A percentile compares a stretch with the other conserved stretches of the same genome.
Evolutionary conservation across 2,329 filamentous ascomycete species (phyloP).

Genomic region (Lecanicillium sp.): DNA sequence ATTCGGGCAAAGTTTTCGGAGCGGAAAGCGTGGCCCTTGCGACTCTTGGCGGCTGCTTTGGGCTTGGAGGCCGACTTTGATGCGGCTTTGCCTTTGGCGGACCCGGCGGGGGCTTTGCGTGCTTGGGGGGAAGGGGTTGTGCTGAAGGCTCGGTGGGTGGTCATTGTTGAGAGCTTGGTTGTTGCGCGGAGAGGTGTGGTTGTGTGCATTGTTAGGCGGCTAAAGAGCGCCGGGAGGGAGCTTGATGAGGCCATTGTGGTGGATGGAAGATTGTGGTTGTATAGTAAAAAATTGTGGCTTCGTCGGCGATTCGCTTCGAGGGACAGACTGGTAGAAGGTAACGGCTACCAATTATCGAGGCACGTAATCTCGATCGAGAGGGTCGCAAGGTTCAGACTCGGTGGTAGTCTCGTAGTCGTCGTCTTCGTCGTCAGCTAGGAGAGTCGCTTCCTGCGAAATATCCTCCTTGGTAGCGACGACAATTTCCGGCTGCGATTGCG

Average conservation of each 20-base stretch:
- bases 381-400: neutral
- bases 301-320: too few species aligned
- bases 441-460: neutral
- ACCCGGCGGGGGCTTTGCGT: slow-evolving; percentile 13
- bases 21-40: slow-evolving; percentile 17
- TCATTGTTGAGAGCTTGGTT: neutral
- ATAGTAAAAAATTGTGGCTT: neutral
- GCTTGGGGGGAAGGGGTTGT: slow-evolving; percentile 22
- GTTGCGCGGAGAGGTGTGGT: slow-evolving; percentile 5
- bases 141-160: slow-evolving; percentile 20
- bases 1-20: slow-evolving; percentile 34
- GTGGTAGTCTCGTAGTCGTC: neutral
- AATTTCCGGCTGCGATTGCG: too few species aligned
- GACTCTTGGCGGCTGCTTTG: slow-evolving; percentile 16
- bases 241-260: slow-evolving; percentile 19
- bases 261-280: slow-evolving; percentile 5
- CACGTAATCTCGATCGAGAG: neutral
- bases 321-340: too few species aligned
- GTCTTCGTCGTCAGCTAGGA: slow-evolving; percentile 2
- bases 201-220: slow-evolving; percentile 13
- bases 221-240: slow-evolving; percentile 22
- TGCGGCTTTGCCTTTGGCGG: neutral
- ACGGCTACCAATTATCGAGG: too few species aligned
- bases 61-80: slow-evolving; percentile 16
- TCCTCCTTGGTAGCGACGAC: slow-evolving; percentile 4